Conservation (phyloP, 345 rosid genomes). For the Mallotus nudiflorus region DNA sequence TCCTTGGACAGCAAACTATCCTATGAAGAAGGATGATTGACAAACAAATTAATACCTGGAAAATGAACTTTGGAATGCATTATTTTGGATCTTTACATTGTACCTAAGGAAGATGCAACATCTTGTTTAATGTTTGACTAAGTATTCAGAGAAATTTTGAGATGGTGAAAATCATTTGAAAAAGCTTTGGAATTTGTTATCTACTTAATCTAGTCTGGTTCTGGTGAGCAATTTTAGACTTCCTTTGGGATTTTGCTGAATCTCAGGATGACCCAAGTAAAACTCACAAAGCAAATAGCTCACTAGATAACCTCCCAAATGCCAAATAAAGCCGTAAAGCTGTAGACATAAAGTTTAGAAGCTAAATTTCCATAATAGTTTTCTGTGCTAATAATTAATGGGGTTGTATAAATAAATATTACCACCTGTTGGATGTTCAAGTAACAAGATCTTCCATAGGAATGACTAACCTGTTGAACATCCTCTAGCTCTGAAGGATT, state of each 20-base stretch:
- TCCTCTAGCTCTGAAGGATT: conserved; percentile 73
- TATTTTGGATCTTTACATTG: background rate
- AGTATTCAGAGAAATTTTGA: background rate
- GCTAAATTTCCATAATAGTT: background rate
- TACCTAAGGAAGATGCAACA: background rate
- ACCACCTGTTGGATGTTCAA: background rate
- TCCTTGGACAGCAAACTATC: background rate
- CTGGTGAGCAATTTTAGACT: background rate
- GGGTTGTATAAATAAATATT: background rate
- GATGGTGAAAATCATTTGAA: background rate
- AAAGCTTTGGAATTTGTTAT: conserved; percentile 8
- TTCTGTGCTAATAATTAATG: no score
- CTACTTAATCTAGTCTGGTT: background rate
- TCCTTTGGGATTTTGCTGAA: background rate
- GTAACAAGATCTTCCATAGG: background rate
- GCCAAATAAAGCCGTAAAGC: background rate
- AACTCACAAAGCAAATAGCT: background rate
- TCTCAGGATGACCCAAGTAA: background rate
- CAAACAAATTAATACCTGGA: background rate
- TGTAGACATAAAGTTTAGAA: background rate
- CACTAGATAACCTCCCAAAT: background rate
- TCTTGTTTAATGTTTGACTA: background rate
- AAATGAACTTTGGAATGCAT: background rate
- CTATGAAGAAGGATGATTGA: background rate
- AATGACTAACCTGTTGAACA: conserved; percentile 65